Base-by-base conservation (phyloP, 768 basidiomycete species). In the Crucibulum laeve region DNA sequence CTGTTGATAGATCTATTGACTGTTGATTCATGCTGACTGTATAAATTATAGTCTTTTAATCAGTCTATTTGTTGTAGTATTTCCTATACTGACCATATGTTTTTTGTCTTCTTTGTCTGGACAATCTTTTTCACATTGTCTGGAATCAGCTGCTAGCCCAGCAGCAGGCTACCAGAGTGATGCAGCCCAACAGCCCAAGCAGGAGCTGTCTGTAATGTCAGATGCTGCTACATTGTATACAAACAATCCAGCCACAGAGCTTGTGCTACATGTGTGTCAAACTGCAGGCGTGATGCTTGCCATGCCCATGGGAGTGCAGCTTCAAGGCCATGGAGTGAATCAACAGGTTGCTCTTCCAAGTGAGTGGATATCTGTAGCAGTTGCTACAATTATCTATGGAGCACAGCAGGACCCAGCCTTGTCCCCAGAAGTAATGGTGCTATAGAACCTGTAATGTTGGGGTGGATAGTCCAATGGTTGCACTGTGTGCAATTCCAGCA, bases 261-360 rank as follows among this genome's bases (percentile, higher is more conserved):
- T 79, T 2, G 77, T 75, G 4, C 68, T 70, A 19, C 59, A 69
- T 1, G 77, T 77, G 13, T 68, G 75, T 18, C 63, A 82, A 60
- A 64, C 71, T 56, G 64, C 83, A 0, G 82, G 82, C 11, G 72
- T 86, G 5, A 68, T 76, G 68, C 60, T 76, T 32, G 75, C 71
- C 3, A 71, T 71, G 19, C 74, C 68, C 23, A 68, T 70, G 61
- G 56, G 53, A 46, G 54, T 65, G 25, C 66, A 67, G 18, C 49
- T 66, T 1, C 59, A 67, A 32, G 56, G 55, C 6, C 59, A 56
- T 15, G 55, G 48, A 21, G 51, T 44, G 11, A 50, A 49, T 25
- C 55, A 45, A 24, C 51, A 52, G 39, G 25, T 45, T 15, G 23
- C 39, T 23, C 32, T 52, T 14, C 40, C 59, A 43, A 43, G 61